A percentile compares a stretch with the other conserved stretches of the same genome.
These are phyloP conservation scores for Lactarius hatsudake DNA, from an alignment of 768 basidiomycete species.

Conservation along the genomic window DNA sequence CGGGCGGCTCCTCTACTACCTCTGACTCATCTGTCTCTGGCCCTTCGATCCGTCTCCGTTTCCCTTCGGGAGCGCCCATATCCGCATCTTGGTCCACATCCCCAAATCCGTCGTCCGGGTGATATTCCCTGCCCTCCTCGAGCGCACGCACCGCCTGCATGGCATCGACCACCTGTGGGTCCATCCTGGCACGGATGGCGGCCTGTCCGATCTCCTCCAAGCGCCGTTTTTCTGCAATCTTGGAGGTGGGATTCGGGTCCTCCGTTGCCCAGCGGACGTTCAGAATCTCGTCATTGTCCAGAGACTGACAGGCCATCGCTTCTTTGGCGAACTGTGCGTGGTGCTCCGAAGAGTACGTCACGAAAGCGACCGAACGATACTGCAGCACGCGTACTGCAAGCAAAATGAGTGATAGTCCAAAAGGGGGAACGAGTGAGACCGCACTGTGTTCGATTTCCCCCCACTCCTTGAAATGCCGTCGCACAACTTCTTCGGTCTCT, in stretches of 20 bases:
- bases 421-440: conserved; percentile 35
- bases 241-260: conserved; percentile 92
- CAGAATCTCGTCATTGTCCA: conserved; percentile 95
- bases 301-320: conserved; percentile 96
- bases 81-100: conserved; percentile 40
- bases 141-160: conserved; percentile 82
- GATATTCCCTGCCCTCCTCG: conserved; percentile 65
- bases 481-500: conserved; percentile 90
- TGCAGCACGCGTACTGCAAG: conserved; percentile 80
- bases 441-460: conserved; percentile 88
- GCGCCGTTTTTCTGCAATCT: conserved; percentile 79
- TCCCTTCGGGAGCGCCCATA: conserved; percentile 36
- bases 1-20: conserved; percentile 10
- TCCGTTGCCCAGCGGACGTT: conserved; percentile 99
- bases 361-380: conserved; percentile 94
- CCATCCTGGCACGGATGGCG: conserved; percentile 81
- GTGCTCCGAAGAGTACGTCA: conserved; percentile 86
- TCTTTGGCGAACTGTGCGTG: conserved; percentile 96
- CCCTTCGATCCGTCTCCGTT: conserved; percentile 37
- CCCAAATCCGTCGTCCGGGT: conserved; percentile 6
- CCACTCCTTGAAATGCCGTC: conserved; percentile 93
- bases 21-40: conserved; percentile 28
- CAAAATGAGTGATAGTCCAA: conserved; percentile 32
- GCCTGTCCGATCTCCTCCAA: conserved; percentile 83
- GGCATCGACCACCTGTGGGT: conserved; percentile 85